phyloP scores from a whole-genome alignment of 1,139 yeast species.

The Hansenula lynferdii region DNA sequence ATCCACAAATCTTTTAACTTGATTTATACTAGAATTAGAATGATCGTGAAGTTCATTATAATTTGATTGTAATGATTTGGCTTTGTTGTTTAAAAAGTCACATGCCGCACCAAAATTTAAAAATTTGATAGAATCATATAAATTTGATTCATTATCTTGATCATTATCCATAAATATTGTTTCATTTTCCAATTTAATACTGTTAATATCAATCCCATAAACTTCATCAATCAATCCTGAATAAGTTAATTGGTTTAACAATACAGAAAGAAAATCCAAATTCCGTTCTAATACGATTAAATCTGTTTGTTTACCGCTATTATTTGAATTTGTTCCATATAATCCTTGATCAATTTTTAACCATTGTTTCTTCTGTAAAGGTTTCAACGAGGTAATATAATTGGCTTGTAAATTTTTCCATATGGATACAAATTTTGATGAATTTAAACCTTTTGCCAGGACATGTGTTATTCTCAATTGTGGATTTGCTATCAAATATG shows the following conservation, averaged over 20 bases:
- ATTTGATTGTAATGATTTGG: slow-evolving; percentile 64
- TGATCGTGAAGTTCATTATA: slow-evolving; percentile 54
- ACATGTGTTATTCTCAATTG: slow-evolving; percentile 33
- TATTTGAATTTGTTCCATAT: slow-evolving; percentile 16
- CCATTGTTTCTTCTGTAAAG: slow-evolving; percentile 21
- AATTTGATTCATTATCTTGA: no score
- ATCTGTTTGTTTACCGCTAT: slow-evolving; percentile 38
- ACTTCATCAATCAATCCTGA: slow-evolving; percentile 78
- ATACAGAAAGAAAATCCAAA: slow-evolving; percentile 65
- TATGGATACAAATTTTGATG: slow-evolving; percentile 36
- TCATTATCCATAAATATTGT: slow-evolving; percentile 17
- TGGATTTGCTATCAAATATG: slow-evolving; percentile 30
- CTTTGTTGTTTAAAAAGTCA: slow-evolving; percentile 59
- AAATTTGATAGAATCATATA: slow-evolving; percentile 30
- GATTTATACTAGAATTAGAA: slow-evolving; percentile 33
- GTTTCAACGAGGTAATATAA: slow-evolving; percentile 24
- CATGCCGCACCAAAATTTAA: slow-evolving; percentile 83
- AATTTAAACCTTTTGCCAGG: slow-evolving; percentile 41
- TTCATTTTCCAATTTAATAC: slow-evolving; percentile 33
- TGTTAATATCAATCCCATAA: slow-evolving; percentile 46
- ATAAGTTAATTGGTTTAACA: slow-evolving; percentile 75
- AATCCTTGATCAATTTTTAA: slow-evolving; percentile 20
- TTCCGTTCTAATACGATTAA: slow-evolving; percentile 76
- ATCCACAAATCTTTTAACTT: slow-evolving; percentile 68
- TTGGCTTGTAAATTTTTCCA: slow-evolving; percentile 24